These are phyloP conservation scores for Nannochloropsis gaditana DNA, from an alignment of 108 stramenopile species.

Conservation along the genomic window DNA sequence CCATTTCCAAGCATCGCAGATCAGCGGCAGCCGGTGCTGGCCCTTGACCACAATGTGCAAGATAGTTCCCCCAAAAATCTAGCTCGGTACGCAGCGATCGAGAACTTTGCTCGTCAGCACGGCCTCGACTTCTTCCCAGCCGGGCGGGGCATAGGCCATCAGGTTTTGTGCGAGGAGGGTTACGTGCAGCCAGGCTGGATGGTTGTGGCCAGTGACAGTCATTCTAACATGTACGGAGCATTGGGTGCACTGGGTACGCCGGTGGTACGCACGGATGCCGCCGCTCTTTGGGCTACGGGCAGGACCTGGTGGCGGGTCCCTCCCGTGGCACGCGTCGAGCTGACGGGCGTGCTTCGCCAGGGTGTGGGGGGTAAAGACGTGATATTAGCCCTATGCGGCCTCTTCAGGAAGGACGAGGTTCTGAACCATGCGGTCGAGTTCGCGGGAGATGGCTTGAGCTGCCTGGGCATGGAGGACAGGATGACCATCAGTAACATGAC, in stretches of 20 bases:
- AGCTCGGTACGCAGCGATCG: neutral
- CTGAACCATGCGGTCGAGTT: slow-evolving; percentile 18
- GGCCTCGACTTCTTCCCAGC: slow-evolving; percentile 1
- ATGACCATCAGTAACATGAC: neutral
- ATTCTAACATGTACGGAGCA: slow-evolving; percentile 9
- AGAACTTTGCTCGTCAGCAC: neutral
- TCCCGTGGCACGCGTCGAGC: neutral
- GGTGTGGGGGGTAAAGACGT: neutral
- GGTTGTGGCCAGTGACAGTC: neutral
- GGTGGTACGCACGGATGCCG: slow-evolving; percentile 10
- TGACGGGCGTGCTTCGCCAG: neutral
- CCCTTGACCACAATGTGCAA: slow-evolving; percentile 17
- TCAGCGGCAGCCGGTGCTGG: neutral
- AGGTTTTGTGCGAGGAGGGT: slow-evolving; percentile 7
- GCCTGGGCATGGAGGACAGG: neutral
- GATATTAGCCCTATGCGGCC: neutral
- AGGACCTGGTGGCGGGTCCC: neutral
- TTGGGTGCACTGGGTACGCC: neutral
- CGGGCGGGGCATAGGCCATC: slow-evolving; percentile 9
- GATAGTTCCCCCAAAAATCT: neutral
- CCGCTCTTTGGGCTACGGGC: neutral
- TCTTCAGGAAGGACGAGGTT: neutral
- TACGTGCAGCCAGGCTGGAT: slow-evolving; percentile 15
- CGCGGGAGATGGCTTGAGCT: neutral
- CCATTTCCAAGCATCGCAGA: neutral